Conservation (phyloP, 108 stramenopile genomes). For the Skeletonema marinoi region DNA sequence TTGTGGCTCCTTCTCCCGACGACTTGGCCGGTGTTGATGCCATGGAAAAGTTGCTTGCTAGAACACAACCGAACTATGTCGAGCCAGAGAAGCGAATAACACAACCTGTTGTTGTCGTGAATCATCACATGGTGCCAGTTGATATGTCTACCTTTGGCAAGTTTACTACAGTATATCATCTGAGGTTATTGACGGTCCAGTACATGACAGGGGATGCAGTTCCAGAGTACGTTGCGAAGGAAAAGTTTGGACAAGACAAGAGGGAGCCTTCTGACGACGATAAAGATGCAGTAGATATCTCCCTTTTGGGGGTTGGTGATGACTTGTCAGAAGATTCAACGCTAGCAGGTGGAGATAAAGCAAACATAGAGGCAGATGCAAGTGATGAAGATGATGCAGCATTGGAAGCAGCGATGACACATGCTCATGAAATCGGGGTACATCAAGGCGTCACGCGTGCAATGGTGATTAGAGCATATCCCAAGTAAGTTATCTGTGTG, state of each 20-base stretch:
- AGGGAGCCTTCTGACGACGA: constrained; percentile 14
- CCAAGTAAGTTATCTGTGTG: constrained; percentile 56
- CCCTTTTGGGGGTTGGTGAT: constrained; percentile 15
- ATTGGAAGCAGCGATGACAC: constrained; percentile 81
- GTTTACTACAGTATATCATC: constrained; percentile 83
- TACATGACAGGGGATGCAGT: constrained; percentile 75
- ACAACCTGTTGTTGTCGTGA: constrained; percentile 81
- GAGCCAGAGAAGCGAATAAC: constrained; percentile 44
- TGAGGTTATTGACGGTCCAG: constrained; percentile 82
- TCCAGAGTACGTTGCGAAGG: constrained; percentile 52
- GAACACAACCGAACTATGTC: constrained; percentile 45
- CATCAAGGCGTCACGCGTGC: constrained; percentile 85
- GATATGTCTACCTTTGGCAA: constrained; percentile 53
- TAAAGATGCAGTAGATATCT: constrained; percentile 1
- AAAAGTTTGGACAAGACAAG: constrained; percentile 11
- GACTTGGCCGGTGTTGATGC: constrained; percentile 73
- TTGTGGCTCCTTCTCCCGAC: constrained; percentile 86
- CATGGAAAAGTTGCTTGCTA: constrained; percentile 68
- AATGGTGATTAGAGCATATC: constrained; percentile 90
- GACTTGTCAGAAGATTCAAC: constrained; percentile 1
- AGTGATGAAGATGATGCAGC: constrained; percentile 59
- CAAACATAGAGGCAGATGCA: constrained; percentile 15
- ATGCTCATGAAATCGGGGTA: constrained; percentile 75
- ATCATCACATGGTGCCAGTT: constrained; percentile 88
- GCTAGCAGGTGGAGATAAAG: constrained; percentile 9